A percentile compares a stretch with the other conserved stretches of the same genome.
phyloP scores from a whole-genome alignment of 345 rosid species.

The Leavenworthia alabamica region DNA sequence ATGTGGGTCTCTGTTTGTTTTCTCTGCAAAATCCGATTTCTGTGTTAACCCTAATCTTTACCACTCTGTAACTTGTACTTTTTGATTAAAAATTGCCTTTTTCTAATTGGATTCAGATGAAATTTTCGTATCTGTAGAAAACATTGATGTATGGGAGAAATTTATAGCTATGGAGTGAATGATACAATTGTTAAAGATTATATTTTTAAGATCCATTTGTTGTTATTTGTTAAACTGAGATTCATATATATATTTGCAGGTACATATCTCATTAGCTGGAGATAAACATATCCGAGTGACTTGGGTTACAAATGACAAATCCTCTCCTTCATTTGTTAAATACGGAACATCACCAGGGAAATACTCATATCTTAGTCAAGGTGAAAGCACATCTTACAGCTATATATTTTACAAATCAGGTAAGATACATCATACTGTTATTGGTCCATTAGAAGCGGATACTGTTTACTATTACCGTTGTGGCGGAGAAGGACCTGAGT shows the following conservation, averaged over 20 bases:
- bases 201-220: constrained; percentile 1
- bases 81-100: not conserved
- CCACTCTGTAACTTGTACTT: not conserved
- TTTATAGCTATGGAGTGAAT: not conserved
- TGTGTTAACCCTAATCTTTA: not conserved
- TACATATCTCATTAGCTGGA: constrained; percentile 66
- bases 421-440: constrained; percentile 78
- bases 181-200: not conserved
- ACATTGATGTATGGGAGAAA: not conserved
- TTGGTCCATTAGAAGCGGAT: constrained; percentile 68
- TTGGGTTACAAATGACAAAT: constrained; percentile 66
- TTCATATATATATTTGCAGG: constrained; percentile 33
- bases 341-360: constrained; percentile 71
- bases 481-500: constrained; percentile 76
- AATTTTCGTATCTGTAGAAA: not conserved
- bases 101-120: not conserved
- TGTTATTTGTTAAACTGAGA: constrained; percentile 43
- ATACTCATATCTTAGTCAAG: constrained; percentile 44
- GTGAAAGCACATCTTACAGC: constrained; percentile 76
- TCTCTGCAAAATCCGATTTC: constrained; percentile 4
- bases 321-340: constrained; percentile 59
- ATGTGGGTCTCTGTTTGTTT: constrained; percentile 7
- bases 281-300: constrained; percentile 72
- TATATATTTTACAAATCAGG: constrained; percentile 76
- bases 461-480: constrained; percentile 71